phyloP scores from a whole-genome alignment of 108 stramenopile genomes.

The Stephanodiscus triporus region DNA sequence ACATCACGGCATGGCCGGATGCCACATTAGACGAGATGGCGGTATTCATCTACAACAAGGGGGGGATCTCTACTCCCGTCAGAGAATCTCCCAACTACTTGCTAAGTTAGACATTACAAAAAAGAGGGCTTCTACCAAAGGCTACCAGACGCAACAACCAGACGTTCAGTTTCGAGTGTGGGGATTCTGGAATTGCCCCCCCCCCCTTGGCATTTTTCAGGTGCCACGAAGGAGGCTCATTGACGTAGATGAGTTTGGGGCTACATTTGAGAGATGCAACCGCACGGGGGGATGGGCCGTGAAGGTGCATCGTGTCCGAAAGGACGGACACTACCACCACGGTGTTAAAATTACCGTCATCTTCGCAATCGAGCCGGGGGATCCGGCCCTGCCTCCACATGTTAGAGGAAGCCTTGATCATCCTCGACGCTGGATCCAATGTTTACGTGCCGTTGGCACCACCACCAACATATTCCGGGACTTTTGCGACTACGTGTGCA shows the following conservation, averaged over 20 bases:
- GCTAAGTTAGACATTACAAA: slow-evolving; percentile 14
- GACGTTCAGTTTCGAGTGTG: neutral
- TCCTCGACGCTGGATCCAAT: slow-evolving; percentile 16
- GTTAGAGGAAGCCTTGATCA: neutral
- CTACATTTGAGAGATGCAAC: slow-evolving; percentile 16
- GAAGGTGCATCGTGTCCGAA: neutral
- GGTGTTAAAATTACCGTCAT: neutral
- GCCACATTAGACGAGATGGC: slow-evolving; percentile 1
- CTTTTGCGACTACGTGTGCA: slow-evolving; percentile 13
- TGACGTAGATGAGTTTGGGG: slow-evolving; percentile 25
- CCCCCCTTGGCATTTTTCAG: slow-evolving; percentile 12
- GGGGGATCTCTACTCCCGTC: slow-evolving; percentile 9
- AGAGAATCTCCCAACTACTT: slow-evolving; percentile 1
- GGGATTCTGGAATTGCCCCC: slow-evolving; percentile 10
- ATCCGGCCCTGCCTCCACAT: neutral
- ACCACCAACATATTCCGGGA: slow-evolving; percentile 18
- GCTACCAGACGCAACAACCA: slow-evolving; percentile 11
- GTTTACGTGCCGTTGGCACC: slow-evolving; percentile 7
- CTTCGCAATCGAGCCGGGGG: slow-evolving; percentile 18
- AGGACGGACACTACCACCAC: slow-evolving; percentile 17
- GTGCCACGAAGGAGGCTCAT: slow-evolving; percentile 9
- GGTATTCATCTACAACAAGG: slow-evolving; percentile 21
- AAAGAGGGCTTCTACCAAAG: slow-evolving; percentile 1
- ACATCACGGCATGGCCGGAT: neutral
- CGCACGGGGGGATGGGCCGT: slow-evolving; percentile 4